Base-by-base conservation (phyloP, 192 early-diverging fungal species). In the Spizellomyces punctatus region DNA sequence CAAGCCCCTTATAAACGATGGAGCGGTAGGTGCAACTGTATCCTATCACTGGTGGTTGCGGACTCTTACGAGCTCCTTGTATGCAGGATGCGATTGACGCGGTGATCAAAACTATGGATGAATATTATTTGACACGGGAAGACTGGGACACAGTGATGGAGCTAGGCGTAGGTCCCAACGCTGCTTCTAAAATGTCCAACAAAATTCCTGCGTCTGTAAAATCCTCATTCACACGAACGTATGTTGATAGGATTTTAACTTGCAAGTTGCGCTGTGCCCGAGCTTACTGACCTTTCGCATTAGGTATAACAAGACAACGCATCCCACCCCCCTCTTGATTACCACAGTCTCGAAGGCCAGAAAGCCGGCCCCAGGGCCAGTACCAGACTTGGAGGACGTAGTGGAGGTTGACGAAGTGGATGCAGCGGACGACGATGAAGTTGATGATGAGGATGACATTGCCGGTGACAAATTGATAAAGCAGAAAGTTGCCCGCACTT, bases 111-210 rank as follows among this genome's bases (percentile, higher is more conserved):
- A 75, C 85, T 6, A 95, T 99, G 94, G 95, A 99, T 71, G 86
- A 88, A 12, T 99, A 99, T 79, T 94, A 91, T 64, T 78, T 99
- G 59, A 91, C 78, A 69, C 90, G 89, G 71, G 96, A 98, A 47
- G 89, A 94, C 72, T 89, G 89, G 78, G 95, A 98, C n/a, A 75
- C 88, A 0, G 85, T 99, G 57, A 60, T 92, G 77, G 94, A 96
- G 71, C 72, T 99, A 49, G 88, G 90, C 9, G 56, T 96, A 43
- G 82, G 78, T 4, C 63, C 70, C 17, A 82, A 81, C 63, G 79
- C 84, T 43, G 81, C 78, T 45, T 81, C 86, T 63, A 73, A 62
- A 10, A 66, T 88, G 61, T 62, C 79, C 10, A 82, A 79, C 52
- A 76, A 82, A 27, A 86, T 97, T 27, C 78, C 89, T 1, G 75